Percentiles rank a stretch among this genome's conserved stretches.
These are phyloP conservation scores for Sclerospora graminicola DNA, from an alignment of 352 stramenopile species.

Conservation along the genomic window DNA sequence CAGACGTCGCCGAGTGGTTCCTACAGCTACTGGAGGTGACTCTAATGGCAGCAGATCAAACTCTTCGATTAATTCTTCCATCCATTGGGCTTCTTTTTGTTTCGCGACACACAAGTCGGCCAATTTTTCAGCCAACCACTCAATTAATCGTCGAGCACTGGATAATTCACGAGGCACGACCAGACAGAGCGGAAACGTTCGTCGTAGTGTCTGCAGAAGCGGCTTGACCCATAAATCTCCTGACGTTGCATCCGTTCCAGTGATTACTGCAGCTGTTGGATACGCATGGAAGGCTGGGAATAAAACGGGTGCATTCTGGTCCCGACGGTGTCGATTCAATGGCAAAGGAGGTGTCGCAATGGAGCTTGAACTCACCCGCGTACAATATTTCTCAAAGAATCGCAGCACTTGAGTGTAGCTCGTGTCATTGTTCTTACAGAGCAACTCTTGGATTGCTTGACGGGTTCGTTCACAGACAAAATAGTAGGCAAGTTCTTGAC, in stretches of 20 bases:
- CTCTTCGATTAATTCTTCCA: conserved; percentile 34
- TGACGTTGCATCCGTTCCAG: conserved; percentile 58
- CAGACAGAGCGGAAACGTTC: conserved; percentile 59
- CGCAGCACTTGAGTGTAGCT: conserved; percentile 52
- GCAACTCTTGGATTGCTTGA: conserved; percentile 39
- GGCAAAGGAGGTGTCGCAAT: background rate
- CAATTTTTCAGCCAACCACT: conserved; percentile 55
- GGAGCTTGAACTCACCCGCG: background rate
- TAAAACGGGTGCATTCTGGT: conserved; percentile 17
- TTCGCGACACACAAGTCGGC: conserved; percentile 25
- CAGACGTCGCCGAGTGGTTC: conserved; percentile 2
- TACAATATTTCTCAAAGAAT: conserved; percentile 53
- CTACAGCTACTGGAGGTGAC: conserved; percentile 7
- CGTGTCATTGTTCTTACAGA: conserved; percentile 53
- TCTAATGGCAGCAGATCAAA: conserved; percentile 30
- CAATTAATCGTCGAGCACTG: conserved; percentile 45
- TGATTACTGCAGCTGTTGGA: conserved; percentile 51
- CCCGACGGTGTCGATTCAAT: conserved; percentile 5
- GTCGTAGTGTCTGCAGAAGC: conserved; percentile 51
- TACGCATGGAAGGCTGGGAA: conserved; percentile 41
- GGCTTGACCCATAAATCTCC: conserved; percentile 70
- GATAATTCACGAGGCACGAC: conserved; percentile 38
- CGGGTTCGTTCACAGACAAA: conserved; percentile 47
- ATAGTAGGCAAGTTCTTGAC: conserved; percentile 59
- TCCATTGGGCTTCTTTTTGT: conserved; percentile 42